These are phyloP conservation scores for Chenopodium album DNA, from an alignment of 148 eudicot species.

Conservation along the genomic window DNA sequence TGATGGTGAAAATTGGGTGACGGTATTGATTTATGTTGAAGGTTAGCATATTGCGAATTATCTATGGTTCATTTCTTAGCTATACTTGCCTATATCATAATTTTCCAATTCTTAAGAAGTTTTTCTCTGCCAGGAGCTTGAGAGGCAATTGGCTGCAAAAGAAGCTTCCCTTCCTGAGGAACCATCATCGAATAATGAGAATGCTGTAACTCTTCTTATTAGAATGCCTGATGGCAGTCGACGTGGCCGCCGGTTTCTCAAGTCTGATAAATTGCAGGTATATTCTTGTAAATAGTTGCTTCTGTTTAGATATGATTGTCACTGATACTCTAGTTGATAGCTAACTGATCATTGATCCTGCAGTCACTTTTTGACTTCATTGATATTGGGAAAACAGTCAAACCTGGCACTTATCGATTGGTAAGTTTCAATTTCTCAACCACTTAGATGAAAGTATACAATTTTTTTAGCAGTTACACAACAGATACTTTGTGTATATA, in stretches of 20 bases:
- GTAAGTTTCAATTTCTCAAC: constrained; percentile 36
- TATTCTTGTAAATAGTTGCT: constrained; percentile 11
- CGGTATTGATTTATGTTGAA: background rate
- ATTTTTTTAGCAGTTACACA: background rate
- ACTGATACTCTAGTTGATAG: constrained; percentile 8
- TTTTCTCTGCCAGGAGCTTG: constrained; percentile 55
- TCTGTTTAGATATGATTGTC: constrained; percentile 1
- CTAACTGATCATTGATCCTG: constrained; percentile 25
- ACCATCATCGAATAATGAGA: constrained; percentile 74
- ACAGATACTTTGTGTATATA: background rate
- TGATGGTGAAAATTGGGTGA: background rate
- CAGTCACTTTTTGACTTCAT: constrained; percentile 90
- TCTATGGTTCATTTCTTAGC: background rate
- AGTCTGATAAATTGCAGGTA: constrained; percentile 87
- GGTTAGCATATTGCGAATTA: background rate
- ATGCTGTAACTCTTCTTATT: constrained; percentile 81
- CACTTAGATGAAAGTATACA: background rate
- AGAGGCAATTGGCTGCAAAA: constrained; percentile 89
- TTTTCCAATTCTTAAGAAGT: background rate
- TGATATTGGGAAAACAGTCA: constrained; percentile 76
- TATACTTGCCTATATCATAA: background rate
- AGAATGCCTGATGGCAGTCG: constrained; percentile 96
- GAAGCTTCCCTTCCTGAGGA: constrained; percentile 94
- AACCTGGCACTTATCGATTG: constrained; percentile 87
- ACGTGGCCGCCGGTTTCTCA: constrained; percentile 76